Evolutionary conservation across 768 basidiomycete genomes (phyloP).

Genomic region (Phanerodontia chrysosporium): DNA sequence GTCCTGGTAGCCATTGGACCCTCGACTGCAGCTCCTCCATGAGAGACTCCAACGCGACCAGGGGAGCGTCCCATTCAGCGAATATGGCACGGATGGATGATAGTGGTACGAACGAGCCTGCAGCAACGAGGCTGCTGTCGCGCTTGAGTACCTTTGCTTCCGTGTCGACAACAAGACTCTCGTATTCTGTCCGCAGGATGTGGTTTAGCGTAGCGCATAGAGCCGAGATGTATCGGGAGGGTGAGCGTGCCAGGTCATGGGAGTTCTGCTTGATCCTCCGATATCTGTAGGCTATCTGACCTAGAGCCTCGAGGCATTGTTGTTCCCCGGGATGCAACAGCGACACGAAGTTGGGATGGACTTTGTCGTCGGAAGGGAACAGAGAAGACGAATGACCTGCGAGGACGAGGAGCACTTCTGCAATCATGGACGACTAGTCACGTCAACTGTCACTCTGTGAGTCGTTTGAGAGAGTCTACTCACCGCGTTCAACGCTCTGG

Average conservation of each 20-base stretch:
- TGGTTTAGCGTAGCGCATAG: slow-evolving; percentile 69
- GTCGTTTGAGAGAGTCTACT: not conserved
- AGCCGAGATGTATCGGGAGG: slow-evolving; percentile 76
- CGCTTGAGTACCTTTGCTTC: slow-evolving; percentile 75
- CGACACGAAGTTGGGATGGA: slow-evolving; percentile 60
- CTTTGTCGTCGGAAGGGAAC: slow-evolving; percentile 55
- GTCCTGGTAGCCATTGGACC: slow-evolving; percentile 64
- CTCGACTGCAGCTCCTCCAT: slow-evolving; percentile 57
- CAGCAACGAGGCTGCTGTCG: slow-evolving; percentile 74
- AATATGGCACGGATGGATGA: slow-evolving; percentile 81
- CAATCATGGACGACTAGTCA: slow-evolving; percentile 56
- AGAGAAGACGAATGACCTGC: slow-evolving; percentile 86
- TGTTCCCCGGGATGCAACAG: slow-evolving; percentile 89
- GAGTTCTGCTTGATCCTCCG: slow-evolving; percentile 63
- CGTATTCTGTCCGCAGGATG: slow-evolving; percentile 78
- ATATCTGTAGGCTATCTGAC: slow-evolving; percentile 71
- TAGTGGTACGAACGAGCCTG: slow-evolving; percentile 79
- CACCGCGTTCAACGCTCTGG: not conserved
- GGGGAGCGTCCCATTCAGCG: slow-evolving; percentile 83
- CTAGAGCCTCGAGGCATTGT: slow-evolving; percentile 78
- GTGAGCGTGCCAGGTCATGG: slow-evolving; percentile 45
- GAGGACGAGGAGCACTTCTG: slow-evolving; percentile 82
- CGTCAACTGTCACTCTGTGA: slow-evolving; percentile 6
- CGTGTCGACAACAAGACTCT: slow-evolving; percentile 71
- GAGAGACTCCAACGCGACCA: slow-evolving; percentile 65